Evolutionary conservation across 495 filamentous ascomycete genomes (phyloP).

Genomic region (Evernia prunastri): DNA sequence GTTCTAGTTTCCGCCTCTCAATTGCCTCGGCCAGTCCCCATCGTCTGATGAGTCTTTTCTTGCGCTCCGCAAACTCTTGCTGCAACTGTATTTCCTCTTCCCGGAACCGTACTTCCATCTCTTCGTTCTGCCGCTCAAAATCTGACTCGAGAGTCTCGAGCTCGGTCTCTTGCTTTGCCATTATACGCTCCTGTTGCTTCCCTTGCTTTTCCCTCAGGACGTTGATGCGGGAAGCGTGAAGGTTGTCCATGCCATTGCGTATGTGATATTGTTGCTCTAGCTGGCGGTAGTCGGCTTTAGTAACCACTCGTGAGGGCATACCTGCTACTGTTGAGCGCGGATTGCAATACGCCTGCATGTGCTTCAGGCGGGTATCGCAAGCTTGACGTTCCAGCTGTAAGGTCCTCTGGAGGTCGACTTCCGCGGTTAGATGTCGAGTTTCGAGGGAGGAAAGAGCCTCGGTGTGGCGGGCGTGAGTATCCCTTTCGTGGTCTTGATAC

Average conservation of each 20-base stretch:
- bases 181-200: constrained; percentile 58
- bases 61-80: constrained; percentile 45
- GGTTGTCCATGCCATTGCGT: constrained; percentile 61
- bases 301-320: constrained; percentile 44
- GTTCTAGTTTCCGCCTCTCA: constrained; percentile 53
- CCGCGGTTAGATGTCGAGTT: constrained; percentile 26
- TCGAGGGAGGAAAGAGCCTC: constrained; percentile 25
- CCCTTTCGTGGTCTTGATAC: constrained; percentile 16
- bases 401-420: constrained; percentile 25
- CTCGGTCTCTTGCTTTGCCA: constrained; percentile 59
- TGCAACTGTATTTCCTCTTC: constrained; percentile 48
- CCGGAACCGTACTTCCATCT: constrained; percentile 29
- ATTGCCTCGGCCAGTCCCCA: constrained; percentile 64
- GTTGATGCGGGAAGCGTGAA: constrained; percentile 69
- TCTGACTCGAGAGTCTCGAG: constrained; percentile 48
- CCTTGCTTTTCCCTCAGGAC: constrained; percentile 73
- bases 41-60: constrained; percentile 42
- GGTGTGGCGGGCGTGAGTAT: constrained; percentile 19
- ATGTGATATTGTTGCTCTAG: constrained; percentile 64
- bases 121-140: constrained; percentile 46
- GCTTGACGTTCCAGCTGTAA: constrained; percentile 26
- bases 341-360: constrained; percentile 32
- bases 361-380: constrained; percentile 27
- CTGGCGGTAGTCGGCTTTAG: constrained; percentile 52
- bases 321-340: constrained; percentile 12